Conservation (phyloP, 495 filamentous ascomycete species). For the Pyrenopolyporus hunteri region DNA sequence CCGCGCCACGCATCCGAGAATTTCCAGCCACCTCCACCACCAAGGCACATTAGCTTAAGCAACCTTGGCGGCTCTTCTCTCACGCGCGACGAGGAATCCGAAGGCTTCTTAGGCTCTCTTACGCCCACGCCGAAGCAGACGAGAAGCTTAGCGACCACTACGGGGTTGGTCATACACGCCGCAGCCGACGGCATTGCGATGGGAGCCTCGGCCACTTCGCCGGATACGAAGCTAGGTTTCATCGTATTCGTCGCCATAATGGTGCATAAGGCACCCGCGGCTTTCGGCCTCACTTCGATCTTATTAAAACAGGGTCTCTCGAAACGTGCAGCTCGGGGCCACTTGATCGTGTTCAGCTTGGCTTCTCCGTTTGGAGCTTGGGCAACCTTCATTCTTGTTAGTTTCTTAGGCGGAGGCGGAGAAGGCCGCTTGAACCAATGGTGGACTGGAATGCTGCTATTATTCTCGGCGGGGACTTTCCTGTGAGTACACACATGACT, state of each 20-base stretch:
- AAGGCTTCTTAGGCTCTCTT: constrained; percentile 59
- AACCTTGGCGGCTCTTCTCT: constrained; percentile 64
- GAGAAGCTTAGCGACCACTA: constrained; percentile 74
- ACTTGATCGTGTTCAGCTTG: constrained; percentile 88
- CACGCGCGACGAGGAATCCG: constrained; percentile 51
- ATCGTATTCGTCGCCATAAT: constrained; percentile 96
- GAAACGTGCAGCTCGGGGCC: constrained; percentile 82
- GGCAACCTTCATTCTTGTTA: constrained; percentile 78
- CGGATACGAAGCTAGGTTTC: constrained; percentile 74
- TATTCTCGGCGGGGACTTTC: constrained; percentile 95
- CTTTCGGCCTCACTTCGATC: constrained; percentile 90
- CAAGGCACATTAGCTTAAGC: constrained; percentile 78
- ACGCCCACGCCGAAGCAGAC: constrained; percentile 57
- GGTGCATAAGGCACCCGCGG: constrained; percentile 95
- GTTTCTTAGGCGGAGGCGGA: constrained; percentile 64
- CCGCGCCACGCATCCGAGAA: constrained; percentile 70
- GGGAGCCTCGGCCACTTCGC: constrained; percentile 79
- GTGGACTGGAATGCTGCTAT: constrained; percentile 89
- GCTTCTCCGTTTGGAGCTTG: constrained; percentile 89
- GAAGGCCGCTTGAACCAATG: constrained; percentile 62
- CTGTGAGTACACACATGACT: constrained; percentile 64
- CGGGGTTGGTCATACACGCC: constrained; percentile 93
- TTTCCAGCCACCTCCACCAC: constrained; percentile 58
- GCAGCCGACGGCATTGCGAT: constrained; percentile 96
- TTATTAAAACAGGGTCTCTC: constrained; percentile 86